Evolutionary conservation across 129 eudicot species (phyloP).

Genomic region (Lactuca saligna): DNA sequence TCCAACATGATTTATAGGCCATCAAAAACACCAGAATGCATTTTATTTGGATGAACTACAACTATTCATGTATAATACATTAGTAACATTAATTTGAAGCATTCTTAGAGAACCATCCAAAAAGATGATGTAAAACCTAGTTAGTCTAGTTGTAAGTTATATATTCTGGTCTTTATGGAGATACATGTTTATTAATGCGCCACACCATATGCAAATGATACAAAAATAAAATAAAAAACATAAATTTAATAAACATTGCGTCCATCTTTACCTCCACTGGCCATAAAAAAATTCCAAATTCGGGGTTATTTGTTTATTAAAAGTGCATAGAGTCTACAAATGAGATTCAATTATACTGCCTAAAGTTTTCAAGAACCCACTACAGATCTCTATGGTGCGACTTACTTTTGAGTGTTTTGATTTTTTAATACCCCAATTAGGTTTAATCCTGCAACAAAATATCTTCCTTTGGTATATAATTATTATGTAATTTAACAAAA

Average conservation of each 20-base stretch:
- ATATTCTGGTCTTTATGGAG: neutral
- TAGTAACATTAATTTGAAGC: too few species aligned
- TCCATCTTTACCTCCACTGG: neutral
- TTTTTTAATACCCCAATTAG: conserved; percentile 4
- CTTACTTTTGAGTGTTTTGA: neutral
- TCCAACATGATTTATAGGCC: neutral
- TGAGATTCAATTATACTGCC: neutral
- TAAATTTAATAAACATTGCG: neutral
- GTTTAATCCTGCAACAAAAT: conserved; percentile 13
- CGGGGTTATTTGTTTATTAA: neutral
- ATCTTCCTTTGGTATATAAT: neutral
- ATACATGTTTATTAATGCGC: neutral
- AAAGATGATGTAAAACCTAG: too few species aligned
- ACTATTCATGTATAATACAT: too few species aligned
- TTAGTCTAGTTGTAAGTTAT: neutral
- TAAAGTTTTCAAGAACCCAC: conserved; percentile 19
- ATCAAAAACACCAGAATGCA: too few species aligned
- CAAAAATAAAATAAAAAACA: too few species aligned
- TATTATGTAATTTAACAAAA: neutral
- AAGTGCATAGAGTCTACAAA: neutral
- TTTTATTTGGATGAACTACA: too few species aligned
- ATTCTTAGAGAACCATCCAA: too few species aligned
- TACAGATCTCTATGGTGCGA: conserved; percentile 12
- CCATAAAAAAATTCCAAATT: neutral
- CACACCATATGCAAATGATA: neutral